A percentile compares a stretch with the other conserved stretches of the same genome.
phyloP scores from a whole-genome alignment of 129 eudicot species.

The Flaveria ramosissima region DNA sequence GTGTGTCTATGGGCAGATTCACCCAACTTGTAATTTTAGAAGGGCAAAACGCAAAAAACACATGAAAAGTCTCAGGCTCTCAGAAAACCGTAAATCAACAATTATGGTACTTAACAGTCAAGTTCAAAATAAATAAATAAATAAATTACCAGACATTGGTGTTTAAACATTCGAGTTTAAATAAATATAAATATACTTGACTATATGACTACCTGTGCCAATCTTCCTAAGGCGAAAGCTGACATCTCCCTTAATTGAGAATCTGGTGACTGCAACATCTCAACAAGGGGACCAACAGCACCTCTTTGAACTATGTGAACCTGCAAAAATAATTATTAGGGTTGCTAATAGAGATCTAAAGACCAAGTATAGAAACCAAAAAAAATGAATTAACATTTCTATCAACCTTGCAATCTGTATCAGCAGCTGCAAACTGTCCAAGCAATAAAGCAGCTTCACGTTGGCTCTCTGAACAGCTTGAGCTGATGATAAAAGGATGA shows the following conservation, averaged over 20 bases:
- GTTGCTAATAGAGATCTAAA: not conserved
- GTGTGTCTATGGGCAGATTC: not conserved
- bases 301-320: slow-evolving; percentile 74
- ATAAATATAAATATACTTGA: not conserved
- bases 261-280: slow-evolving; percentile 65
- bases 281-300: slow-evolving; percentile 58
- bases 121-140: too few relatives aligned
- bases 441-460: slow-evolving; percentile 70
- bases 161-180: not conserved
- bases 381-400: not conserved
- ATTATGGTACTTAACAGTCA: not conserved
- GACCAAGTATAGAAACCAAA: not conserved
- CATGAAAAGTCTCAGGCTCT: not conserved
- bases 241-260: slow-evolving; percentile 65
- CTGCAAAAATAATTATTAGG: slow-evolving; percentile 29
- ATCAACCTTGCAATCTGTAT: slow-evolving; percentile 73
- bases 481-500: slow-evolving; percentile 33
- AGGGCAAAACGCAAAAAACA: not conserved
- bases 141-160: too few relatives aligned
- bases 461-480: slow-evolving; percentile 66
- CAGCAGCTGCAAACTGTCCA: slow-evolving; percentile 71
- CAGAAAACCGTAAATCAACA: not conserved
- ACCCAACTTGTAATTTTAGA: not conserved
- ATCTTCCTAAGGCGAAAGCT: slow-evolving; percentile 66
- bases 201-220: slow-evolving; percentile 55